Evolutionary conservation across 345 rosid genomes (phyloP).

Genomic region (Pistacia vera): DNA sequence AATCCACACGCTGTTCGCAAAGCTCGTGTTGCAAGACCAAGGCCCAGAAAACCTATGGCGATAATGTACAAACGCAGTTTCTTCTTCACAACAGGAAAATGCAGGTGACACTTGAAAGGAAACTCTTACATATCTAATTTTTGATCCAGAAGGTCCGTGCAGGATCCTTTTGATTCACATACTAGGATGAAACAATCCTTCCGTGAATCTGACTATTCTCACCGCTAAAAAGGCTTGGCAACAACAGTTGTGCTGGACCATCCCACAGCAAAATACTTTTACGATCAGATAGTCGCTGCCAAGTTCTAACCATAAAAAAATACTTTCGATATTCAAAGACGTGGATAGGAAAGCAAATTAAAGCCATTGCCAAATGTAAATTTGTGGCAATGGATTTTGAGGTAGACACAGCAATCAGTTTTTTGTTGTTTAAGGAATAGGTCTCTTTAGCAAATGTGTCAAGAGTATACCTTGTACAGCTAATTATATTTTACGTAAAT

Average conservation of each 20-base stretch:
- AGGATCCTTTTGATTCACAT: not conserved
- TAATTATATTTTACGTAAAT: constrained; percentile 5
- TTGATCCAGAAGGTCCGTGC: constrained; percentile 10
- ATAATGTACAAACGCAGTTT: constrained; percentile 35
- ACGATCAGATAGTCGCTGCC: not conserved
- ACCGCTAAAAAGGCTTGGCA: constrained; percentile 1
- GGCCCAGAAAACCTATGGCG: constrained; percentile 23
- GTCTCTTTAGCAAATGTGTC: constrained; percentile 11
- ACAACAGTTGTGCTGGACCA: not conserved
- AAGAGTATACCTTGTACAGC: constrained; percentile 27
- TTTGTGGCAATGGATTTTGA: not conserved
- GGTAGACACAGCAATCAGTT: not conserved
- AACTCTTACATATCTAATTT: constrained; percentile 2
- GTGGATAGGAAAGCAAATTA: constrained; percentile 10
- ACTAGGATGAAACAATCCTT: constrained; percentile 3
- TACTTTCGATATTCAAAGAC: not conserved
- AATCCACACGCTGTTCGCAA: constrained; percentile 80
- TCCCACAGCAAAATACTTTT: not conserved
- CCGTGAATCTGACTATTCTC: constrained; percentile 10
- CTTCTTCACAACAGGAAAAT: constrained; percentile 32
- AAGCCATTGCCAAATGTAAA: constrained; percentile 7
- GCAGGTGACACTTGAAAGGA: constrained; percentile 35
- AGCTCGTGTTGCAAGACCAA: constrained; percentile 67
- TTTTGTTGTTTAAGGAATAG: constrained; percentile 15
- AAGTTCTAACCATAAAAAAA: constrained; percentile 13